phyloP scores from a whole-genome alignment of 2,329 filamentous ascomycete species.

The Arthroderma sp. region DNA sequence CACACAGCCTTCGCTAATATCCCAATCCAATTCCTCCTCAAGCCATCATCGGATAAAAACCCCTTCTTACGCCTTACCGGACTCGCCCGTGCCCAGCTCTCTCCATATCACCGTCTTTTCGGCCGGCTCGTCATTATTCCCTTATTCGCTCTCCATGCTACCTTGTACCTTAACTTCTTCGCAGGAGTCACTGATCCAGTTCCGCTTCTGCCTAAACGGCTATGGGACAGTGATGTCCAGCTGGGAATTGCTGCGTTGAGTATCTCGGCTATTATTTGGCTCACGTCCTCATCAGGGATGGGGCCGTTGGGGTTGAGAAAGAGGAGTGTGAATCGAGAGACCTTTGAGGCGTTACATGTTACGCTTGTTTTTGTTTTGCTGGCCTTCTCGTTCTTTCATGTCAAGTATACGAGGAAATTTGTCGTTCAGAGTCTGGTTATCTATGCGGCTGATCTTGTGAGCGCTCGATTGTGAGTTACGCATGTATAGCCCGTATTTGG shows the following conservation, averaged over 20 bases:
- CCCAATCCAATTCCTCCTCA: conserved; percentile 46
- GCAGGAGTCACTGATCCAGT: conserved; percentile 30
- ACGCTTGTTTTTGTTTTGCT: conserved; percentile 37
- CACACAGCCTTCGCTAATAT: conserved; percentile 47
- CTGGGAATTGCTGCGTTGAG: conserved; percentile 40
- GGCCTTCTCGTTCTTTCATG: conserved; percentile 41
- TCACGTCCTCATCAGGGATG: conserved; percentile 24
- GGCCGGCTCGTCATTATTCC: conserved; percentile 40
- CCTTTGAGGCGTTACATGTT: conserved; percentile 46
- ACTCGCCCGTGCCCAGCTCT: conserved; percentile 43
- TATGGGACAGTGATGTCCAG: conserved; percentile 45
- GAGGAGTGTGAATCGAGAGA: conserved; percentile 32
- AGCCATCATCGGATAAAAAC: conserved; percentile 29
- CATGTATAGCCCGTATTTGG: no score
- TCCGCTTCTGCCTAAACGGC: conserved; percentile 37
- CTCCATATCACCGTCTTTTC: conserved; percentile 44
- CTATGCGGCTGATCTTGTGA: conserved; percentile 30
- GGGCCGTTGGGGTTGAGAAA: conserved; percentile 14
- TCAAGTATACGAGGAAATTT: conserved; percentile 41
- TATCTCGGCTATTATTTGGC: conserved; percentile 37
- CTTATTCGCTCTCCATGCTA: conserved; percentile 40
- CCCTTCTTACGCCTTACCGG: conserved; percentile 39
- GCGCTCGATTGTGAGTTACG: neutral
- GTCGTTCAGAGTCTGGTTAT: conserved; percentile 38
- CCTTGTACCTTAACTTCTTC: conserved; percentile 47